phyloP scores from a whole-genome alignment of 495 filamentous ascomycete species.

The Lentithecium fluviatile region DNA sequence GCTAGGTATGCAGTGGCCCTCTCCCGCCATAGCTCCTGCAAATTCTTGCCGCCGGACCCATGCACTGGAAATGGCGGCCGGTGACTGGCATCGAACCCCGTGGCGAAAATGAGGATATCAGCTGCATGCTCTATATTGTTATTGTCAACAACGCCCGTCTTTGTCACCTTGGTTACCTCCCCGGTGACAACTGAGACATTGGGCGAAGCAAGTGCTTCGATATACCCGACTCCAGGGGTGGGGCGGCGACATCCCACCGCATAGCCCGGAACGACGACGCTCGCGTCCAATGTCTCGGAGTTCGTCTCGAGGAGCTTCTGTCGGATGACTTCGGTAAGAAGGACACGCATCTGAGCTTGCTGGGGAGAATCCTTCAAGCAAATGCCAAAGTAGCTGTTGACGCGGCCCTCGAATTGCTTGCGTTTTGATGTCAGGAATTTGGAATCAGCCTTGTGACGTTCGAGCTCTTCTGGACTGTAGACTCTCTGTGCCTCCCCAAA shows the following conservation, averaged over 20 bases:
- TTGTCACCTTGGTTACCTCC: constrained; percentile 6
- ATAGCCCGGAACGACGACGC: constrained; percentile 8
- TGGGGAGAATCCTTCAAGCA: no score
- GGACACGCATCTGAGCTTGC: neutral
- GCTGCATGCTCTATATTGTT: constrained; percentile 17
- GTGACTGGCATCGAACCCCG: constrained; percentile 23
- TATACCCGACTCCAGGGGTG: constrained; percentile 20
- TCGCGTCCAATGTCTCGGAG: neutral
- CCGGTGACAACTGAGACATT: constrained; percentile 12
- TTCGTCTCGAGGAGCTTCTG: constrained; percentile 2
- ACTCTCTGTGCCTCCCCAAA: no score
- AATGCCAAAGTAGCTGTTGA: no score
- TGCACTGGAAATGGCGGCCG: constrained; percentile 14
- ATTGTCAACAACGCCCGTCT: constrained; percentile 9
- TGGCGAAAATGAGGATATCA: constrained; percentile 30
- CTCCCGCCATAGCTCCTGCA: constrained; percentile 5
- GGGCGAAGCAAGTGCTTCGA: constrained; percentile 13
- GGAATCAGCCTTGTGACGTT: no score
- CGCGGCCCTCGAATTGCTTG: no score
- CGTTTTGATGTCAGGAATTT: neutral
- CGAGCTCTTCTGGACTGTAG: no score
- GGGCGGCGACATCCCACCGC: constrained; percentile 22
- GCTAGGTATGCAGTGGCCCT: constrained; percentile 9
- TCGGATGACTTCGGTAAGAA: neutral
- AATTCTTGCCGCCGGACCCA: constrained; percentile 16